phyloP scores from a whole-genome alignment of 495 filamentous ascomycete genomes.

The Trichoderma virens region DNA sequence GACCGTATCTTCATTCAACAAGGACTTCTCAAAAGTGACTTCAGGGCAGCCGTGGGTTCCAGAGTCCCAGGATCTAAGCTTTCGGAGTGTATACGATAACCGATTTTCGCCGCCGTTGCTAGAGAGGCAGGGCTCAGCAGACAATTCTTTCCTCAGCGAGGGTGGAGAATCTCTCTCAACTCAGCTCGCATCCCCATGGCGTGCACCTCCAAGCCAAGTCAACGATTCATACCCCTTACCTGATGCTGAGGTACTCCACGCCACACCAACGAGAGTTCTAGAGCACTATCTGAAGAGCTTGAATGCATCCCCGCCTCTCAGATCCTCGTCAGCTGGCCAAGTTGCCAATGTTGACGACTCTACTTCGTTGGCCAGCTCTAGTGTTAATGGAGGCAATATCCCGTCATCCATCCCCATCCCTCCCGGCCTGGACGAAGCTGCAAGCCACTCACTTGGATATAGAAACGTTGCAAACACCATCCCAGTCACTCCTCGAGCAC shows the following conservation, averaged over 20 bases:
- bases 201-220: conserved; percentile 8
- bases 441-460: conserved; percentile 3
- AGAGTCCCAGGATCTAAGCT: conserved; percentile 32
- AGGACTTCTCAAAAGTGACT: neutral
- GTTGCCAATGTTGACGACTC: no score
- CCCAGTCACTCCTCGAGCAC: neutral
- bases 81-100: conserved; percentile 39
- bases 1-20: neutral
- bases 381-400: neutral
- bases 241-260: neutral
- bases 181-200: conserved; percentile 1
- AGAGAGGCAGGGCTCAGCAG: neutral
- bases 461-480: neutral
- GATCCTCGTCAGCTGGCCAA: neutral
- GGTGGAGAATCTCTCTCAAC: neutral
- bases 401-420: conserved; percentile 6
- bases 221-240: conserved; percentile 10
- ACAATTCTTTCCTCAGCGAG: neutral
- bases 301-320: neutral
- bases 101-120: conserved; percentile 29
- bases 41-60: conserved; percentile 13
- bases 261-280: conserved; percentile 8
- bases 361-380: no score
- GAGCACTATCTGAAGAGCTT: neutral
- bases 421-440: neutral